Evolutionary conservation across 78 protist species (phyloP).

Genomic region (Andalucia godoyi): DNA sequence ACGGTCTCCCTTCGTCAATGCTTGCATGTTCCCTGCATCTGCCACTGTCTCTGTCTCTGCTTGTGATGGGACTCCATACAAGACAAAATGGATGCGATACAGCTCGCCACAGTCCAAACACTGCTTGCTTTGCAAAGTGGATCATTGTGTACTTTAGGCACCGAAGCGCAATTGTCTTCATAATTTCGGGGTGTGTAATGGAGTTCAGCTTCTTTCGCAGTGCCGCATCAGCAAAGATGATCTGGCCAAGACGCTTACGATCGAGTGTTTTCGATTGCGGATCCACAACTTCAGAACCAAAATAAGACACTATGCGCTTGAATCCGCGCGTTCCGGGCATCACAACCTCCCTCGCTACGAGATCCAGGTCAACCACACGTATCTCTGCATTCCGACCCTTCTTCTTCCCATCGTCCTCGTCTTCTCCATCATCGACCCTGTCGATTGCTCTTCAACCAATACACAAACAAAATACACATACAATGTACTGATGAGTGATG

Average conservation of each 20-base stretch:
- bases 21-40: too few species aligned
- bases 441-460: not conserved
- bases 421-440: not conserved
- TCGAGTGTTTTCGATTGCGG: not conserved
- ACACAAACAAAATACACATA: not conserved
- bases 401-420: not conserved
- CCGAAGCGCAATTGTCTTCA: not conserved
- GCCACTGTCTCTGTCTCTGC: too few species aligned
- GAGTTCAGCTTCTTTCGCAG: not conserved
- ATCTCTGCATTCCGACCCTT: not conserved
- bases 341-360: not conserved
- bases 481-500: not conserved
- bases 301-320: not conserved
- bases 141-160: too few species aligned
- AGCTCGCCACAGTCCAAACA: not conserved
- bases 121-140: too few species aligned
- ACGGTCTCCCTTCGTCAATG: too few species aligned
- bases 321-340: not conserved
- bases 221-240: not conserved
- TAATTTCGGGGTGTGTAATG: not conserved
- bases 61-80: too few species aligned
- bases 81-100: too few species aligned
- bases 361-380: too few species aligned
- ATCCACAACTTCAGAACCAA: not conserved
- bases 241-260: not conserved